phyloP scores from a whole-genome alignment of 208 protist genomes.

The Ichthyophonus hoferi region DNA sequence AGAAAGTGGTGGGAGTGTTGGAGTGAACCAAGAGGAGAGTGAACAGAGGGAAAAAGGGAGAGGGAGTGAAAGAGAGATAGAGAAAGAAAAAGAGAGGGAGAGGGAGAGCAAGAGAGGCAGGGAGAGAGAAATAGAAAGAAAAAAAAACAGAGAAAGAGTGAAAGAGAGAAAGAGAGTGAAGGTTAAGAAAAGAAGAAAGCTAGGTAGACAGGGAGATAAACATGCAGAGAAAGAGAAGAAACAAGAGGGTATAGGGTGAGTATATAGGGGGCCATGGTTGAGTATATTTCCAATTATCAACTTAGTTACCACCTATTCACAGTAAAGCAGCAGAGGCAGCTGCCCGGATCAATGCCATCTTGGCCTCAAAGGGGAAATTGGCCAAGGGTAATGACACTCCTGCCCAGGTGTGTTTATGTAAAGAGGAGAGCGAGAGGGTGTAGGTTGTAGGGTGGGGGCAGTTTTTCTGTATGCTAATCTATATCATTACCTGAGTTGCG shows the following conservation, averaged over 20 bases:
- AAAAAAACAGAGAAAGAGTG: slow-evolving; percentile 1
- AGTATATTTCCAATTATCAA: no score
- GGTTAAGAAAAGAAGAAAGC: neutral
- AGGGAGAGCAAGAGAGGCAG: no score
- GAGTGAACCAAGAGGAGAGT: neutral
- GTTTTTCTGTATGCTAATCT: no score
- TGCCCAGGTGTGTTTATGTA: neutral
- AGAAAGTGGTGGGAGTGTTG: no score
- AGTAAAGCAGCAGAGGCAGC: neutral
- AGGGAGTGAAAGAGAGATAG: neutral
- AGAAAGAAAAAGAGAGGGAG: neutral
- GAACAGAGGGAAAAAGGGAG: neutral
- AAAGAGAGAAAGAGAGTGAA: neutral
- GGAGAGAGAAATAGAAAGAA: neutral
- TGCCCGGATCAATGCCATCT: neutral
- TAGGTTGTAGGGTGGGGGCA: no score
- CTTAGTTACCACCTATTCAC: neutral
- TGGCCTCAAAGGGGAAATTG: neutral
- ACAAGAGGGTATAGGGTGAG: neutral
- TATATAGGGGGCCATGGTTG: no score
- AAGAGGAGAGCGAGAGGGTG: no score
- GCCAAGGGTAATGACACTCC: neutral
- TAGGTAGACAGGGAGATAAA: neutral
- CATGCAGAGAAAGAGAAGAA: neutral
- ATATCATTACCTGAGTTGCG: no score